These are phyloP conservation scores for Fraxinus floribunda DNA, from an alignment of 305 asterid species.

Conservation along the genomic window DNA sequence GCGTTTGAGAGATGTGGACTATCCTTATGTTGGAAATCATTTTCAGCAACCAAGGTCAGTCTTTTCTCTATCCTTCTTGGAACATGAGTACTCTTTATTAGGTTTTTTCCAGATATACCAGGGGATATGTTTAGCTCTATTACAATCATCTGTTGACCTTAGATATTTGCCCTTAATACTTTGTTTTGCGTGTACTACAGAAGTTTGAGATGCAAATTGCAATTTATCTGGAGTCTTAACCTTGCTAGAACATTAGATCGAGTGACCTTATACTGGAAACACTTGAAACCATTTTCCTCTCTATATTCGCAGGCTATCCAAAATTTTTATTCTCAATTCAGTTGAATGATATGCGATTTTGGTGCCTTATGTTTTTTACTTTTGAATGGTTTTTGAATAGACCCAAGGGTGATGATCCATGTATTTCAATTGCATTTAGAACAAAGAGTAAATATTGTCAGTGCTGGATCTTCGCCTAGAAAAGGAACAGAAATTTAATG, in stretches of 20 bases:
- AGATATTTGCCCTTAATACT: background rate
- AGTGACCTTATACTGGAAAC: background rate
- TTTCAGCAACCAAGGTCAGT: slow-evolving; percentile 89
- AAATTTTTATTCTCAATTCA: background rate
- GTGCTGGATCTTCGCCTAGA: background rate
- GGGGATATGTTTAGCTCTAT: background rate
- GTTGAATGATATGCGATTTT: background rate
- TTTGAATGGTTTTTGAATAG: background rate
- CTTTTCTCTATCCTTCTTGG: background rate
- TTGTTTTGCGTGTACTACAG: background rate
- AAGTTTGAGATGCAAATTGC: background rate
- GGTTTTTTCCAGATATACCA: slow-evolving; percentile 2
- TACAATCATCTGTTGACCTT: background rate
- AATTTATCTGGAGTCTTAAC: background rate
- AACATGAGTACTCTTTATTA: background rate
- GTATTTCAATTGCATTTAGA: background rate
- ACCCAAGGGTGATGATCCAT: background rate
- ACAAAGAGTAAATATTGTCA: background rate
- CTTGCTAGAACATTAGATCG: background rate
- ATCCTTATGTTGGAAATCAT: slow-evolving; percentile 93
- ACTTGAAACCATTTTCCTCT: background rate
- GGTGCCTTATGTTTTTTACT: background rate
- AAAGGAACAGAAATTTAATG: background rate
- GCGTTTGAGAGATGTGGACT: slow-evolving; percentile 92
- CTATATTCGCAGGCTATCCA: background rate